Conservation (phyloP, 2,329 filamentous ascomycete species). For the Colletotrichum somersetense region DNA sequence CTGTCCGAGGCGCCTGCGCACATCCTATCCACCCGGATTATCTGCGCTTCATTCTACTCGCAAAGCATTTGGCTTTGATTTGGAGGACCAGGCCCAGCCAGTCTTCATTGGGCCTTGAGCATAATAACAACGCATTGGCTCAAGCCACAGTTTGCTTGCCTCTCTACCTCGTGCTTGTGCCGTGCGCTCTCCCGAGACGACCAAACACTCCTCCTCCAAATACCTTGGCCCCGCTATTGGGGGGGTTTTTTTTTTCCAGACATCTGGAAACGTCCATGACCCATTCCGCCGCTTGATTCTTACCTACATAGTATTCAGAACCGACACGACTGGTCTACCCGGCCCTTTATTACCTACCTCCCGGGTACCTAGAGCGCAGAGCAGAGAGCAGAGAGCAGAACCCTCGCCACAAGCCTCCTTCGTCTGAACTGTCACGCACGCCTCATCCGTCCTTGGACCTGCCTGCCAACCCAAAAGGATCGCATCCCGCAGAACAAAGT, state of each 20-base stretch:
- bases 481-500: conserved; percentile 23
- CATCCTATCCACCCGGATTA: conserved; percentile 9
- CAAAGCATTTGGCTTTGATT: background rate
- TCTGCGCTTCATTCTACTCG: background rate
- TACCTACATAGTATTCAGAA: background rate
- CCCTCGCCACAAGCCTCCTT: conserved; percentile 23
- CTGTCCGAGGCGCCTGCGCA: conserved; percentile 16
- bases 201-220: background rate
- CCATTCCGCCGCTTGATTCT: conserved; percentile 33
- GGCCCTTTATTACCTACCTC: conserved; percentile 34
- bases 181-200: background rate
- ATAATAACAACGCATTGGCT: background rate
- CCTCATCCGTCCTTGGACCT: conserved; percentile 2
- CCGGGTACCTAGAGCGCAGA: conserved; percentile 6
- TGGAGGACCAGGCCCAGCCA: conserved; percentile 1
- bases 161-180: conserved; percentile 9
- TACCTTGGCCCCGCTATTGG: too few relatives aligned
- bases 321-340: conserved; percentile 16
- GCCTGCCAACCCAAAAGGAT: conserved; percentile 14
- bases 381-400: background rate
- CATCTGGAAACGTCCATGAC: conserved; percentile 41
- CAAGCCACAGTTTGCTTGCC: conserved; percentile 21
- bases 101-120: background rate
- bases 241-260: conserved; percentile 10
- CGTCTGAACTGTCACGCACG: conserved; percentile 31